Base-by-base conservation (phyloP, 2,329 filamentous ascomycete species). In the Aspergillus ochraceoroseus region DNA sequence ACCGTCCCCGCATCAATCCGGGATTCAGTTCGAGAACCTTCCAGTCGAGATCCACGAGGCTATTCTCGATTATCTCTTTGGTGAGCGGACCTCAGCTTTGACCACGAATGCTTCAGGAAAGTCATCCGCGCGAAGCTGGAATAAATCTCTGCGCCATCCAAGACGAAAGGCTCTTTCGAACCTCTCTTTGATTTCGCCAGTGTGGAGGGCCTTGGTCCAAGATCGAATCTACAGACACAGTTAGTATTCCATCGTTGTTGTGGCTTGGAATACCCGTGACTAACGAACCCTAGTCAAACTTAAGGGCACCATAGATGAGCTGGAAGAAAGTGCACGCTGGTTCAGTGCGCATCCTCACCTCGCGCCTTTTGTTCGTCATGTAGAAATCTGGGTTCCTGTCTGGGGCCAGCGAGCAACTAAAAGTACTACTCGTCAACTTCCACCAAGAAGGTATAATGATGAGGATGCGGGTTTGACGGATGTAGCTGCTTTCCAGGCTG, bases 331-430 rank as follows among this genome's bases (percentile, higher is more conserved):
- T 5, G 69, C 75, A 47, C 48, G 66, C 22, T 86, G 82, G 69
- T 83, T 87, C 50, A 61, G 66, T 11, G 50, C 63, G 7, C 73
- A 80, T 44, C 67, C 72, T 18, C 76, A 84, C 53, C 73, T 87
- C 4, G 72, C 76, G 13, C 52, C 64, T 6, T 79, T 85, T 51
- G 78, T 87, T 44, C 80, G 79, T 49, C 83, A 87, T 55, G 75
- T 87, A 44, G 83, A 87, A 62, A 72, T 87, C 28, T 87, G 83
- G 82, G 84, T 87, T 47, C 83, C 84, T 2, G 82, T 87, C 27
- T 87, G 72, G 65, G 71, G 73, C 11, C 66, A 83, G 53, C 75
- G 81, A 49, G 51, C 55, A 2, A 44, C 48, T 19, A 77, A 76
- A 13, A 74, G 72, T 41, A 64, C 68, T 7, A 64, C 71, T 4